These are phyloP conservation scores for Suhomyces bokatorum DNA, from an alignment of 1,139 yeast species.

Conservation along the genomic window DNA sequence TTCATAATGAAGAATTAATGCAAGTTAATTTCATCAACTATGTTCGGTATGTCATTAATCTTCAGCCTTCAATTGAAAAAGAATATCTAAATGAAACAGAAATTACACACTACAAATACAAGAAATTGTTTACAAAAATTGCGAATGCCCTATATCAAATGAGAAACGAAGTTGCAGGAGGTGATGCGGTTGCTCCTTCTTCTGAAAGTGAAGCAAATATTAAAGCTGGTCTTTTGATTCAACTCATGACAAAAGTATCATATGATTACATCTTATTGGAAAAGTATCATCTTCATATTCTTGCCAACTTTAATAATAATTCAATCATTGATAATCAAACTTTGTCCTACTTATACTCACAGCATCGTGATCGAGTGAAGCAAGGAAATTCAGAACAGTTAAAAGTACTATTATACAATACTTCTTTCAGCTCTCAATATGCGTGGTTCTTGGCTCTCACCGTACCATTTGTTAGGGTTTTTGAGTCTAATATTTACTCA, in stretches of 20 bases:
- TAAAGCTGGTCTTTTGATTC: constrained; percentile 26
- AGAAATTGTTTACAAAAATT: constrained; percentile 27
- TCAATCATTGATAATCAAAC: constrained; percentile 31
- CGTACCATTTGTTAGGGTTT: constrained; percentile 38
- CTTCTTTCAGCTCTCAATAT: constrained; percentile 37
- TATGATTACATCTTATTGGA: constrained; percentile 45
- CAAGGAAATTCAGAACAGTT: constrained; percentile 14
- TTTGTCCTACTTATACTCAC: constrained; percentile 25
- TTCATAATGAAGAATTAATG: constrained; percentile 38
- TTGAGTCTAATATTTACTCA: constrained; percentile 34
- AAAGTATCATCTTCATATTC: constrained; percentile 41
- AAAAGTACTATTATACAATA: constrained; percentile 39
- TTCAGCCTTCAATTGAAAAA: constrained; percentile 26
- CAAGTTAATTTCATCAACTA: constrained; percentile 44
- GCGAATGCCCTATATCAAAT: constrained; percentile 29
- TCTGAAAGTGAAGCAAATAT: constrained; percentile 8
- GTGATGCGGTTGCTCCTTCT: constrained; percentile 17
- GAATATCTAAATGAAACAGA: constrained; percentile 24
- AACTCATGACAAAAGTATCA: constrained; percentile 38
- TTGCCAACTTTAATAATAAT: constrained; percentile 37
- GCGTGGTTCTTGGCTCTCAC: constrained; percentile 43
- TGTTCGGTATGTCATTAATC: constrained; percentile 34
- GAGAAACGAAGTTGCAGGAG: constrained; percentile 36
- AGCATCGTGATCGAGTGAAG: constrained; percentile 19
- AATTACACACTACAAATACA: constrained; percentile 33